A percentile compares a stretch with the other conserved stretches of the same genome.
Conservation (phyloP, 768 basidiomycete genomes). For the Amanita rubescens region DNA sequence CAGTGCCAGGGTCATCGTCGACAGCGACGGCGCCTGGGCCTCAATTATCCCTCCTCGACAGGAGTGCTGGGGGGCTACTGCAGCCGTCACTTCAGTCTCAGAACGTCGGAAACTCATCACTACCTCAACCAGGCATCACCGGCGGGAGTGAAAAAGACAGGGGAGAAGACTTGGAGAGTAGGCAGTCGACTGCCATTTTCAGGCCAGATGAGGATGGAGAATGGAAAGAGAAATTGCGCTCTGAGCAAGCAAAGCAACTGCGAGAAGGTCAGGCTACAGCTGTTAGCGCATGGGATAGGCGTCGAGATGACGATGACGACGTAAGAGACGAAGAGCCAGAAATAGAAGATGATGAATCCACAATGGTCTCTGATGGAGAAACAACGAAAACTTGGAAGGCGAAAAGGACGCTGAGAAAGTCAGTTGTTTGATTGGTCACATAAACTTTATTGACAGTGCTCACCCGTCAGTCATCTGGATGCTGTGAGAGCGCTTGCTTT, state of each 20-base stretch:
- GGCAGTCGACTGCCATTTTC: constrained; percentile 75
- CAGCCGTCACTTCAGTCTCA: constrained; percentile 32
- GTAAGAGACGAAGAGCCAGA: constrained; percentile 65
- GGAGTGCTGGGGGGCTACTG: constrained; percentile 31
- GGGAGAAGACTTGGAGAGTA: constrained; percentile 41
- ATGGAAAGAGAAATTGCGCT: constrained; percentile 76
- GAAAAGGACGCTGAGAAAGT: constrained; percentile 86
- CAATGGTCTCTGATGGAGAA: constrained; percentile 61
- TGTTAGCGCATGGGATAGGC: constrained; percentile 44
- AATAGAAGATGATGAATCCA: constrained; percentile 57
- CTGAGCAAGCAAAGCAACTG: constrained; percentile 42
- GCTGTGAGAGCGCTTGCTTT: constrained; percentile 87
- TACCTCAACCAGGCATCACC: constrained; percentile 20
- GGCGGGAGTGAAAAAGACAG: constrained; percentile 33
- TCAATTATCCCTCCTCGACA: constrained; percentile 42
- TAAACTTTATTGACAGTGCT: constrained; percentile 13
- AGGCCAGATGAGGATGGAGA: constrained; percentile 82
- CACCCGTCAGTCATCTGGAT: constrained; percentile 71
- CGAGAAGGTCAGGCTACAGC: constrained; percentile 30
- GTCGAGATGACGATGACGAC: constrained; percentile 54
- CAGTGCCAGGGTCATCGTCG: constrained; percentile 45
- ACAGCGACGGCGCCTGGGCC: constrained; percentile 37
- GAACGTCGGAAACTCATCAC: constrained; percentile 26
- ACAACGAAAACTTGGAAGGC: constrained; percentile 76
- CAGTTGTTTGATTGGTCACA: constrained; percentile 29